These are phyloP conservation scores for Hippophae rhamnoides DNA, from an alignment of 306 rosid species.

Conservation along the genomic window DNA sequence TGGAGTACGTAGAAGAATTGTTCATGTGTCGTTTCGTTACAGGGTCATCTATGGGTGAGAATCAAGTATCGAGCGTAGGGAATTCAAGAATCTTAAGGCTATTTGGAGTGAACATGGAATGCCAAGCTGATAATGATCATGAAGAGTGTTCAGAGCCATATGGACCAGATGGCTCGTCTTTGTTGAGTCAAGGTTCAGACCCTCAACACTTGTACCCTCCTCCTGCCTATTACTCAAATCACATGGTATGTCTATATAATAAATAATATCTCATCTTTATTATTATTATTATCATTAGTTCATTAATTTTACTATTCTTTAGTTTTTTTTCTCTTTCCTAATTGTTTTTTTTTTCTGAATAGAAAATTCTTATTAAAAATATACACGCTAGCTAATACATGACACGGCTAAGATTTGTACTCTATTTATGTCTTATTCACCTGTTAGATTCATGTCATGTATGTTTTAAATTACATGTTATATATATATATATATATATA, in stretches of 20 bases:
- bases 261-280: conserved; percentile 1
- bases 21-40: conserved; percentile 30
- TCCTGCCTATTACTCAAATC: conserved; percentile 32
- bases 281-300: background rate
- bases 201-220: conserved; percentile 26
- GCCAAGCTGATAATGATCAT: conserved; percentile 34
- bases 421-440: too few relatives aligned
- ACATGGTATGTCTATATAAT: conserved; percentile 41
- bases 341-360: too few relatives aligned
- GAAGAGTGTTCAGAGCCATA: conserved; percentile 37
- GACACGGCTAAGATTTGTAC: too few relatives aligned
- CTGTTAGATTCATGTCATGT: too few relatives aligned
- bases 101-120: conserved; percentile 90
- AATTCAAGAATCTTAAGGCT: conserved; percentile 73
- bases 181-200: conserved; percentile 36
- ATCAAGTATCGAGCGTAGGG: conserved; percentile 37
- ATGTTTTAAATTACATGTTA: too few relatives aligned
- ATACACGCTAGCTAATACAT: too few relatives aligned
- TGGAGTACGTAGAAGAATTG: background rate
- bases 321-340: too few relatives aligned
- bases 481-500: too few relatives aligned
- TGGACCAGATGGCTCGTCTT: conserved; percentile 30
- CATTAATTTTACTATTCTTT: conserved; percentile 24
- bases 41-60: conserved; percentile 30
- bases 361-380: too few relatives aligned